These are phyloP conservation scores for Danielia reshetovae DNA, from an alignment of 805 yeast species.

Conservation along the genomic window DNA sequence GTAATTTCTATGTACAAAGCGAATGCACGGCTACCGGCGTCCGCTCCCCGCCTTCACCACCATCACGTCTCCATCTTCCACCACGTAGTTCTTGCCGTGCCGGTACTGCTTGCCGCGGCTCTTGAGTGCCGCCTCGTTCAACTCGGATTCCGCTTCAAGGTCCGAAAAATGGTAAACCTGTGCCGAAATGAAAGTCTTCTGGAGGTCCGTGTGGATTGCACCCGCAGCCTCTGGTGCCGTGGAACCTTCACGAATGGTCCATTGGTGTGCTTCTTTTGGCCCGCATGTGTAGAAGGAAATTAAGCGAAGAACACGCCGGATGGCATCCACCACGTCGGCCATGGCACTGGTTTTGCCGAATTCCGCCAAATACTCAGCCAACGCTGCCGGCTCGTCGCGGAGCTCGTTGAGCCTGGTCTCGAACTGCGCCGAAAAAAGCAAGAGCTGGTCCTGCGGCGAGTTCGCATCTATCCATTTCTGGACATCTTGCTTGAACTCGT, in stretches of 20 bases:
- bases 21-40: too few species aligned
- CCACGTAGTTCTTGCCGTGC: constrained; percentile 73
- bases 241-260: constrained; percentile 92
- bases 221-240: constrained; percentile 99
- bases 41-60: constrained; percentile 71
- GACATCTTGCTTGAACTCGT: constrained; percentile 50
- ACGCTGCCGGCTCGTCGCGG: constrained; percentile 11
- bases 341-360: constrained; percentile 45
- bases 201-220: constrained; percentile 92
- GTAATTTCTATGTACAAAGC: too few species aligned
- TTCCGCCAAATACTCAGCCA: constrained; percentile 20
- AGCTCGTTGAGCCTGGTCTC: constrained; percentile 33
- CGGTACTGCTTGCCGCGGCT: constrained; percentile 56
- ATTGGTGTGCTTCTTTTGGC: constrained; percentile 93
- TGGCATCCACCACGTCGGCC: constrained; percentile 51
- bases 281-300: constrained; percentile 96
- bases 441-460: constrained; percentile 52
- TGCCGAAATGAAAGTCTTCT: constrained; percentile 92
- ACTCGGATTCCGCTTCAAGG: constrained; percentile 40
- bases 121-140: constrained; percentile 50
- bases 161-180: constrained; percentile 86
- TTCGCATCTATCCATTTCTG: constrained; percentile 62
- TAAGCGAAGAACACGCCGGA: constrained; percentile 34
- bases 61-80: constrained; percentile 83
- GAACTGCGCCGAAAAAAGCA: constrained; percentile 43